Percentiles rank a stretch among this genome's conserved stretches.
Evolutionary conservation across 352 stramenopile species (phyloP).

Genomic region (Phytophthora litchii): DNA sequence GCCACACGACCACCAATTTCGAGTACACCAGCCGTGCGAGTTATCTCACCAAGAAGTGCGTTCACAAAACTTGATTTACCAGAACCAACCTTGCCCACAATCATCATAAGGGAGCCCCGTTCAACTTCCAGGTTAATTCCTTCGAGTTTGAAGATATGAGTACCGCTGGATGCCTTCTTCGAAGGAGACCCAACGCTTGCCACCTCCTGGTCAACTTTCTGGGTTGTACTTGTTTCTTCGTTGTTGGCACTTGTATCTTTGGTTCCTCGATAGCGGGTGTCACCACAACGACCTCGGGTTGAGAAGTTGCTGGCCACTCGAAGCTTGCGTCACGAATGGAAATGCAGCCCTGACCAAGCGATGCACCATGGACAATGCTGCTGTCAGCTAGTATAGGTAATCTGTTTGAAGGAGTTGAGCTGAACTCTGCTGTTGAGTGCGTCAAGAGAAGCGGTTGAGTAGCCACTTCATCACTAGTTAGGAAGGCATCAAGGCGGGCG

Average conservation of each 20-base stretch:
- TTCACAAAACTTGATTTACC: conserved; percentile 6
- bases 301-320: conserved; percentile 25
- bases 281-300: conserved; percentile 30
- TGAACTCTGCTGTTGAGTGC: no score
- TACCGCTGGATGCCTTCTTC: neutral
- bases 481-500: conserved; percentile 28
- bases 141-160: conserved; percentile 19
- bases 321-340: conserved; percentile 27
- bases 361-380: neutral
- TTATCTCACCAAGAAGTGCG: no score
- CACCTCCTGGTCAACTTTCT: no score
- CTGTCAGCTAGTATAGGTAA: conserved; percentile 1
- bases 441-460: no score
- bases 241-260: neutral
- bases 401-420: conserved; percentile 1
- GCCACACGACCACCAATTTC: no score
- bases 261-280: neutral
- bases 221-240: conserved; percentile 3
- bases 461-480: conserved; percentile 22
- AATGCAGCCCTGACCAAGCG: conserved; percentile 17
- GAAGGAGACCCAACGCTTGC: neutral
- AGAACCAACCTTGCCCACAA: conserved; percentile 43
- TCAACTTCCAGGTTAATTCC: no score
- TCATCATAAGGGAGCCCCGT: no score
- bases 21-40: no score